Percentiles rank a stretch among this genome's conserved stretches.
Evolutionary conservation across 202 grass and related monocot genomes (phyloP).

Genomic region (Panicum hallii): DNA sequence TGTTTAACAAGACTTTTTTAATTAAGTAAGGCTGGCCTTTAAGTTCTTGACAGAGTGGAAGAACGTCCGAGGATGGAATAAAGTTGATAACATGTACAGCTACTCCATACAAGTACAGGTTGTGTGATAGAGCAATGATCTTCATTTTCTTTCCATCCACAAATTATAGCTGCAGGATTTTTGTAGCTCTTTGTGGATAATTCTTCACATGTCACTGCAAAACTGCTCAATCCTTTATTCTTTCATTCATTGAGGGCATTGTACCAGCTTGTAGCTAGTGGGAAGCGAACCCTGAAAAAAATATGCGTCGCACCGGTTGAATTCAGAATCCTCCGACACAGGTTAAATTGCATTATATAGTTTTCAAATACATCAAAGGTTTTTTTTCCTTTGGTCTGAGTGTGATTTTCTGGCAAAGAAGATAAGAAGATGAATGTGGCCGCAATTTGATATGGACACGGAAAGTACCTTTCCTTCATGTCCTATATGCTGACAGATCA

Average conservation of each 20-base stretch:
- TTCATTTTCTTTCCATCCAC: constrained; percentile 9
- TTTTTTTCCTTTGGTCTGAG: neutral
- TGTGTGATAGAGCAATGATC: constrained; percentile 15
- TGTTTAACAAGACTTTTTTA: constrained; percentile 28
- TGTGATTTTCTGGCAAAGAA: neutral
- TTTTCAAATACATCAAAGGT: neutral
- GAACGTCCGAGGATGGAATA: constrained; percentile 25
- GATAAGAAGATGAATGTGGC: neutral
- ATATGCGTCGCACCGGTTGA: neutral
- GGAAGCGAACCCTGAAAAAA: neutral
- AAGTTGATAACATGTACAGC: neutral
- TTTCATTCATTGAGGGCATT: neutral
- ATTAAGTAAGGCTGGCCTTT: constrained; percentile 15
- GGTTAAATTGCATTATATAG: neutral
- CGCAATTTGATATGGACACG: neutral
- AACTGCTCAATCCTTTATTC: neutral
- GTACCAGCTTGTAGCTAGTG: neutral
- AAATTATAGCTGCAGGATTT: neutral
- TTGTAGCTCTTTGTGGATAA: neutral
- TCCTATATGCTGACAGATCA: constrained; percentile 26
- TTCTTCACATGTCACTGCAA: neutral
- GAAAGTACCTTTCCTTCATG: constrained; percentile 26
- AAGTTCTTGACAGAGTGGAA: constrained; percentile 39
- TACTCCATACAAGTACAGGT: constrained; percentile 13
- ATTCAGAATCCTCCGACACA: neutral